These are phyloP conservation scores for Thielaviopsis ethacetica DNA, from an alignment of 2,329 filamentous ascomycete genomes.

Conservation along the genomic window DNA sequence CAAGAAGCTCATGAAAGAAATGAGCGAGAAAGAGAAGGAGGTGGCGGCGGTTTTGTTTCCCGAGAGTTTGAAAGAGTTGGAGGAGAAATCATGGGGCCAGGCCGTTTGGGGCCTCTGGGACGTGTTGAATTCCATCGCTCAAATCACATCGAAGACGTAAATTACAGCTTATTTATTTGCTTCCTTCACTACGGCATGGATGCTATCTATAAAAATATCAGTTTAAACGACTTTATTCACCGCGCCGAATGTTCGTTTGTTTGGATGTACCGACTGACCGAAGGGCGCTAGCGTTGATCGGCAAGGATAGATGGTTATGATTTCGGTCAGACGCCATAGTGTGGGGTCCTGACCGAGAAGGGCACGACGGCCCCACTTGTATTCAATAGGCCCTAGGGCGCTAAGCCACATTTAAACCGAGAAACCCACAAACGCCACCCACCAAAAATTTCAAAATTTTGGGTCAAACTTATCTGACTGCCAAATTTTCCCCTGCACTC, in stretches of 20 bases:
- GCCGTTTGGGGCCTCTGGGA: constrained; percentile 11
- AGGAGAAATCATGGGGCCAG: constrained; percentile 11
- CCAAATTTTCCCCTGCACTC: constrained; percentile 4
- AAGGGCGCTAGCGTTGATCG: not conserved
- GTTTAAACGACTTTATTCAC: not conserved
- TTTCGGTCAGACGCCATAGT: not conserved
- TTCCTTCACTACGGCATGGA: not conserved
- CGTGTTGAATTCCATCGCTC: constrained; percentile 5
- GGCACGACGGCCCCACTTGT: not conserved
- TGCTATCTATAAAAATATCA: not conserved
- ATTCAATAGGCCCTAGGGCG: constrained; percentile 7
- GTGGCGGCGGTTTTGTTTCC: constrained; percentile 9
- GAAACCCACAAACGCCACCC: constrained; percentile 12
- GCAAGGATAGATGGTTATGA: not conserved
- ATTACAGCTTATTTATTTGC: not conserved
- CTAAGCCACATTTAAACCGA: constrained; percentile 3
- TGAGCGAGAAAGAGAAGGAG: constrained; percentile 9
- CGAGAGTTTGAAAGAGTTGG: constrained; percentile 9
- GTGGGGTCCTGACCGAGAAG: not conserved
- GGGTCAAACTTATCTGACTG: constrained; percentile 7
- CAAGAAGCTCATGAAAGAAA: constrained; percentile 1
- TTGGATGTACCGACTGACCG: not conserved
- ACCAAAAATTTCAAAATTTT: constrained; percentile 8
- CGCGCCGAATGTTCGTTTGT: not conserved
- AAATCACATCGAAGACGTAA: constrained; percentile 2